Base-by-base conservation (phyloP, 768 basidiomycete genomes). In the Amanita rimosa region DNA sequence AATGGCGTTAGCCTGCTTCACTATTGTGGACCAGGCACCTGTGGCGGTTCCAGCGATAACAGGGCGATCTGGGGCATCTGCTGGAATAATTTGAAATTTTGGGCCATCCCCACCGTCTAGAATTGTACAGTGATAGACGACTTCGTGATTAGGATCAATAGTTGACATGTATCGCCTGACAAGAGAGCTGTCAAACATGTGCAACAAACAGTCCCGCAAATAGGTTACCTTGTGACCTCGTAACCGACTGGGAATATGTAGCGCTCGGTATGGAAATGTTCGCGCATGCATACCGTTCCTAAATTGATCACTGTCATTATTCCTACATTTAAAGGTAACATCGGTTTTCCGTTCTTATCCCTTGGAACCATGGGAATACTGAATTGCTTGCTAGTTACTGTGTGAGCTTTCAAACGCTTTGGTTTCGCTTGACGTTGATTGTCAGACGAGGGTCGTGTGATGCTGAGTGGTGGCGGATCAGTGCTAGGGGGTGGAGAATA, bases 241-340 rank as follows among this genome's bases (percentile, higher is more conserved):
- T 89, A 91, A 13, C 86, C 86, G 35, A 90, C 83, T 8, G 89
- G 89, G 57, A 88, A 92, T 54, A 92, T 91, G 59, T 91, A 91
- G 46, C 89, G 70, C 60, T 91, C 87, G 0, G 88, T 89, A 60
- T 88, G 85, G 58, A 89, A 91, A 60, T 89, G 84, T 54, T 89
- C 85, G 26, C 84, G 72, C 79, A 81, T 78, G 58, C 84, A 87
- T 6, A 90, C 79, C 45, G 79, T 76, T 2, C 89, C 89, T 0
- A 92, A 68, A 52, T 59, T 78, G 49, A 82, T 71, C 21, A 92
- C 81, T 1, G 84, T 87, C 85, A 91, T 89, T 60, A 91, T 90
- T 27, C 89, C 89, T 14, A 90, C 85, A 56, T 80, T 85, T 27
- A 91, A 65, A 0, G 89, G 89, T 4, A 92, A 64, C 63, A 84